phyloP scores from a whole-genome alignment of 495 filamentous ascomycete genomes.

The Paragyromitra xinjiangensis region DNA sequence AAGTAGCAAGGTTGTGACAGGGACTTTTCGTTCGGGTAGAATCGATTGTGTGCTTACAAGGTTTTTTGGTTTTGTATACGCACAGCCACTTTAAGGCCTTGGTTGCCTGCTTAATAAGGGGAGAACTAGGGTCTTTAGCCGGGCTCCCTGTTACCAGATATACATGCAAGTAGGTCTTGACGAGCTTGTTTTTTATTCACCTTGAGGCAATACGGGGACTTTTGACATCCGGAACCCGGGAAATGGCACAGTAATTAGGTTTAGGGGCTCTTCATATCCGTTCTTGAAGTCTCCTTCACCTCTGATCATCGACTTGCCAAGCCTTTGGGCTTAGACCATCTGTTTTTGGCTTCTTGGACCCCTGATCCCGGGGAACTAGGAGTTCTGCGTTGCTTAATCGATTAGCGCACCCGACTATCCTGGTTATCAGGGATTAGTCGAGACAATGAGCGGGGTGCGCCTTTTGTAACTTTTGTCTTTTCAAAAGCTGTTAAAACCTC shows the following conservation, averaged over 20 bases:
- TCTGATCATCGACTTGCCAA: not conserved
- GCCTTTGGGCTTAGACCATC: not conserved
- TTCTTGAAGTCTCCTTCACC: not conserved
- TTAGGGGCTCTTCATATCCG: not conserved
- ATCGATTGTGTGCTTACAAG: not conserved
- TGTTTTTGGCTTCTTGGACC: not conserved
- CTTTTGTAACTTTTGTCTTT: too few relatives aligned
- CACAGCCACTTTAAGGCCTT: conserved; percentile 4
- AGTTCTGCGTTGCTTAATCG: too few relatives aligned
- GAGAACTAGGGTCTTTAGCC: conserved; percentile 1
- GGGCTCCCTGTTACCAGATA: not conserved
- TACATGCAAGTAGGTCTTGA: not conserved
- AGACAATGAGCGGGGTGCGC: too few relatives aligned
- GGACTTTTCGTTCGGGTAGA: not conserved
- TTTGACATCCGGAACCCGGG: too few relatives aligned
- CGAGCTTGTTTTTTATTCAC: too few relatives aligned
- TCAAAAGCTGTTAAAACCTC: too few relatives aligned
- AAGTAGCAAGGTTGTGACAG: not conserved
- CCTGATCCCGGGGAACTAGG: too few relatives aligned
- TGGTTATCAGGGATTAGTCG: too few relatives aligned
- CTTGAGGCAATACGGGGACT: too few relatives aligned
- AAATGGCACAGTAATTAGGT: not conserved
- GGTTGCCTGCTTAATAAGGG: not conserved
- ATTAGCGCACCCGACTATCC: too few relatives aligned
- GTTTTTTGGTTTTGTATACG: not conserved